phyloP scores from a whole-genome alignment of 257 asterid species.

The Salvia rosmarinus region DNA sequence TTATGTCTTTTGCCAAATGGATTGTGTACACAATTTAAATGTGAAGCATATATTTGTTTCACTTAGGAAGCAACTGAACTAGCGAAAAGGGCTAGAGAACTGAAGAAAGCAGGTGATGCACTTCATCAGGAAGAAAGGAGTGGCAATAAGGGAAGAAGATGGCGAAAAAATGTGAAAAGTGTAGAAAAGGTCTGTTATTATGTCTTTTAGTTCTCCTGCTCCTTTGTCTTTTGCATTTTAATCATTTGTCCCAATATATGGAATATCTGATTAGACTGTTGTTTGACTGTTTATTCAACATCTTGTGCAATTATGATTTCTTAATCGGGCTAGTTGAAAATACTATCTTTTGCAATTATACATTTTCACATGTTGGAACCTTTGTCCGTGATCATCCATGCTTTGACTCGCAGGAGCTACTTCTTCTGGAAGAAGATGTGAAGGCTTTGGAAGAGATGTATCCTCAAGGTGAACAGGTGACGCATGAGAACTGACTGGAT shows the following conservation, averaged over 20 bases:
- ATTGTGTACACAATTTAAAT: background rate
- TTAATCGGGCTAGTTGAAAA: background rate
- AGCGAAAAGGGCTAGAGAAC: slow-evolving; percentile 79
- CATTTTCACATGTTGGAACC: background rate
- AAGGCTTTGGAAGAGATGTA: slow-evolving; percentile 94
- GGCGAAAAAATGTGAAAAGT: slow-evolving; percentile 91
- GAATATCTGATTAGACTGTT: slow-evolving; percentile 11
- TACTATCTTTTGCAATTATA: slow-evolving; percentile 3
- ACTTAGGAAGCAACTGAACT: slow-evolving; percentile 90
- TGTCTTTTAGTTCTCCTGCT: slow-evolving; percentile 16
- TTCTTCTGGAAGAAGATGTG: slow-evolving; percentile 86
- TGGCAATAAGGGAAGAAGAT: slow-evolving; percentile 83
- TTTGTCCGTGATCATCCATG: slow-evolving; percentile 14
- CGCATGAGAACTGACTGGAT: slow-evolving; percentile 20
- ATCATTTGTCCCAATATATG: slow-evolving; percentile 9
- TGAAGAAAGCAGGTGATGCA: slow-evolving; percentile 83
- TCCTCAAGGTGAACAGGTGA: slow-evolving; percentile 99
- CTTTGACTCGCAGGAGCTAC: slow-evolving; percentile 66
- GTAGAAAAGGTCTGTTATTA: slow-evolving; percentile 70
- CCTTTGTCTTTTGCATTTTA: slow-evolving; percentile 22
- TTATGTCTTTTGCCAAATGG: slow-evolving; percentile 9
- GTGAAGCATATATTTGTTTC: slow-evolving; percentile 33
- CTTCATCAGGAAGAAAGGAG: slow-evolving; percentile 91
- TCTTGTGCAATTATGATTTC: slow-evolving; percentile 4
- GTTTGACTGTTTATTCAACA: slow-evolving; percentile 12